phyloP scores from a whole-genome alignment of 179 eudicot genomes.

The Pouteria campechiana region DNA sequence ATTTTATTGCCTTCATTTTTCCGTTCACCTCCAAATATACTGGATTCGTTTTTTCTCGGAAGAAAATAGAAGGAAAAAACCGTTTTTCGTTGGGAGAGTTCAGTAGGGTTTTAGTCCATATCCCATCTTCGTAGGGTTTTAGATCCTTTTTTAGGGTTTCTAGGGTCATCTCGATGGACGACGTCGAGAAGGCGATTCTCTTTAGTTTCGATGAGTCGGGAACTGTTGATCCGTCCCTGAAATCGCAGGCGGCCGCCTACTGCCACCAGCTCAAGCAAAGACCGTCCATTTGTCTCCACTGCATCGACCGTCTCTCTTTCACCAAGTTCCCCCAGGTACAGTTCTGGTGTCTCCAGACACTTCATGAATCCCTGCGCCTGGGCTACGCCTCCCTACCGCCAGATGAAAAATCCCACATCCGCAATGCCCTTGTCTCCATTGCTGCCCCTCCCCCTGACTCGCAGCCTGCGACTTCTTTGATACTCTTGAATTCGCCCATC shows the following conservation, averaged over 20 bases:
- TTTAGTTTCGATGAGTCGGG: slow-evolving; percentile 87
- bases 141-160: too few species aligned
- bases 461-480: slow-evolving; percentile 38
- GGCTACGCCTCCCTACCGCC: slow-evolving; percentile 49
- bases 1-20: too few species aligned
- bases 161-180: slow-evolving; percentile 43
- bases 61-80: too few species aligned
- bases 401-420: slow-evolving; percentile 55
- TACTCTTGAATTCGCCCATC: slow-evolving; percentile 71
- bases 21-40: too few species aligned
- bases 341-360: slow-evolving; percentile 86
- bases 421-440: slow-evolving; percentile 75
- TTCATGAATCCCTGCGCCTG: slow-evolving; percentile 56
- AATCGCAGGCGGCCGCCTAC: slow-evolving; percentile 66
- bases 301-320: slow-evolving; percentile 49
- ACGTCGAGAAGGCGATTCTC: slow-evolving; percentile 84
- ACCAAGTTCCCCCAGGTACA: slow-evolving; percentile 57
- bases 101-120: too few species aligned
- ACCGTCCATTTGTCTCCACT: slow-evolving; percentile 49
- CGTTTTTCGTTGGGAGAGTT: too few species aligned
- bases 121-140: too few species aligned
- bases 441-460: slow-evolving; percentile 44
- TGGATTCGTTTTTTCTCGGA: too few species aligned
- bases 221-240: slow-evolving; percentile 37
- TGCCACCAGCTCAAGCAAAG: slow-evolving; percentile 64